phyloP scores from a whole-genome alignment of 2,329 filamentous ascomycete species.

The Neofusicoccum ribis region DNA sequence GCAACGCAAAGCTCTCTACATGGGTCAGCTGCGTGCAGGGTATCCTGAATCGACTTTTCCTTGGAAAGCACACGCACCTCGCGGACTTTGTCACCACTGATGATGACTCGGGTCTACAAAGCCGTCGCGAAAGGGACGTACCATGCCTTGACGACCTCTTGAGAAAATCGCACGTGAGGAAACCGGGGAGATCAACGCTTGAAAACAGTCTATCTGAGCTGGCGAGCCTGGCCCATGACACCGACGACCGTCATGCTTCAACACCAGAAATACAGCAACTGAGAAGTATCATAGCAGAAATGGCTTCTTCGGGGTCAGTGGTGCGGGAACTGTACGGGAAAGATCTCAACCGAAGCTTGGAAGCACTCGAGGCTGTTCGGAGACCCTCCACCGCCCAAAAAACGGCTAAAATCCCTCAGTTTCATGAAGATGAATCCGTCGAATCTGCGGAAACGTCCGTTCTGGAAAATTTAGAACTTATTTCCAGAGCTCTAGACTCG shows the following conservation, averaged over 20 bases:
- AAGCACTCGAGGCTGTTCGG: no score
- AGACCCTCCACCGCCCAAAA: not conserved
- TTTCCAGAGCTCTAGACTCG: no score
- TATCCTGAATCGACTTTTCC: slow-evolving; percentile 32
- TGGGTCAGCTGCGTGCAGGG: slow-evolving; percentile 49
- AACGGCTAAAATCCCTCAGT: not conserved
- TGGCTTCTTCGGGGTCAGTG: not conserved
- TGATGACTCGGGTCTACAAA: not conserved
- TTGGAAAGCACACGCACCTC: not conserved
- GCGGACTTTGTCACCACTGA: not conserved
- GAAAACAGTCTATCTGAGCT: no score
- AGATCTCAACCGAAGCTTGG: slow-evolving; percentile 1
- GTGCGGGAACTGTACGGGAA: slow-evolving; percentile 1
- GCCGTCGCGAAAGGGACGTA: not conserved
- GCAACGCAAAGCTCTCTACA: slow-evolving; percentile 49
- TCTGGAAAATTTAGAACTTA: no score
- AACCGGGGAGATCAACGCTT: not conserved
- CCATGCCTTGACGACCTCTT: not conserved
- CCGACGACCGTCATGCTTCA: no score
- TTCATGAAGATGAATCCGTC: not conserved
- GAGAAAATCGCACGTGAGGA: not conserved
- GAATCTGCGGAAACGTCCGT: not conserved
- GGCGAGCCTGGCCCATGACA: not conserved
- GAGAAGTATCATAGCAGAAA: not conserved
- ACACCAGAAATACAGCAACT: not conserved